A percentile compares a stretch with the other conserved stretches of the same genome.
These are phyloP conservation scores for Colletotrichum tofieldiae DNA, from an alignment of 2,329 filamentous ascomycete species.

Conservation along the genomic window DNA sequence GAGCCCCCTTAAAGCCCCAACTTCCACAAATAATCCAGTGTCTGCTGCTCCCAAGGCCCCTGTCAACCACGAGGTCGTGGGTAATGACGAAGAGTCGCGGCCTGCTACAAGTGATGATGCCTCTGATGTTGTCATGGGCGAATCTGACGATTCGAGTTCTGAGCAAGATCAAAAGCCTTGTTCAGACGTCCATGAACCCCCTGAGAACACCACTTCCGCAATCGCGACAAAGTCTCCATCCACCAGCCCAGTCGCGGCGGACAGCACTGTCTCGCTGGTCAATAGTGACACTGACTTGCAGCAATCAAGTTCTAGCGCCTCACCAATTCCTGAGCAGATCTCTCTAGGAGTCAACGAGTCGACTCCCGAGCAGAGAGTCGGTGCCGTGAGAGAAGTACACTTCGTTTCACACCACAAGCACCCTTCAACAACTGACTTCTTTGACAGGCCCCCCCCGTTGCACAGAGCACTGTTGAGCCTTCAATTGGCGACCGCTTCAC, in stretches of 20 bases:
- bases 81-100: slow-evolving; percentile 20
- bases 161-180: slow-evolving; percentile 43
- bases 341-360: slow-evolving; percentile 42
- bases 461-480: slow-evolving; percentile 42
- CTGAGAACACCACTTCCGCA: slow-evolving; percentile 58
- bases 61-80: background rate
- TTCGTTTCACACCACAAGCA: slow-evolving; percentile 48
- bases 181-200: slow-evolving; percentile 72
- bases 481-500: slow-evolving; percentile 44
- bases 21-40: slow-evolving; percentile 14
- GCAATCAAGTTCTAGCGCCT: slow-evolving; percentile 45
- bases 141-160: slow-evolving; percentile 33
- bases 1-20: slow-evolving; percentile 9
- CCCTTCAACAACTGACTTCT: slow-evolving; percentile 45
- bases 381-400: slow-evolving; percentile 61
- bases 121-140: slow-evolving; percentile 43
- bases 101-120: slow-evolving; percentile 28
- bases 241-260: slow-evolving; percentile 46
- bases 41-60: background rate
- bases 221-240: slow-evolving; percentile 72
- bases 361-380: slow-evolving; percentile 48
- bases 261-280: slow-evolving; percentile 45
- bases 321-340: slow-evolving; percentile 42
- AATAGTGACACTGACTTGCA: slow-evolving; percentile 49
- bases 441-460: slow-evolving; percentile 5